Conservation (phyloP, 2,329 filamentous ascomycete species). For the Dothistroma pini region DNA sequence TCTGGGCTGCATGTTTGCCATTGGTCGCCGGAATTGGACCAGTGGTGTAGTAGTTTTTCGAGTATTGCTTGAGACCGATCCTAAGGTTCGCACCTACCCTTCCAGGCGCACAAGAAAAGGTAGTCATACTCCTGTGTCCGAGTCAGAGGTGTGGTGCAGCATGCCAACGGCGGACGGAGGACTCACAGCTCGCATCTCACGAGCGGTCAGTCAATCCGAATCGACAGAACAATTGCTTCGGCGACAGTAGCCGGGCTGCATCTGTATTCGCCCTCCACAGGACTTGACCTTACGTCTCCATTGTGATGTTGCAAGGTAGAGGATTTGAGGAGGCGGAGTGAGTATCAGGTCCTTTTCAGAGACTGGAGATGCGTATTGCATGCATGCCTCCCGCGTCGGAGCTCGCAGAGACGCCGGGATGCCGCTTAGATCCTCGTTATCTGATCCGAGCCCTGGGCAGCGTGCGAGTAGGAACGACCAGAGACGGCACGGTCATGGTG, state of each 20-base stretch:
- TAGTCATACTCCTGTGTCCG: slow-evolving; percentile 35
- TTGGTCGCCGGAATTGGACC: slow-evolving; percentile 17
- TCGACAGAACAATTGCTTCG: no score
- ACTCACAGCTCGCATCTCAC: not conserved
- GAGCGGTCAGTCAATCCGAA: not conserved
- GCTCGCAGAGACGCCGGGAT: not conserved
- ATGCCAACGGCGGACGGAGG: not conserved
- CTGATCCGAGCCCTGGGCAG: not conserved
- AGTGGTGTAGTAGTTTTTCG: slow-evolving; percentile 14
- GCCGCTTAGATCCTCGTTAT: not conserved
- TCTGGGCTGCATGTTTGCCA: slow-evolving; percentile 21
- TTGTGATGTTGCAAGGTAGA: no score
- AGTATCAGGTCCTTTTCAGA: no score
- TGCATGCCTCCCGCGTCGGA: not conserved
- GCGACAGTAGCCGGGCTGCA: no score
- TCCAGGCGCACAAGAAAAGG: slow-evolving; percentile 36
- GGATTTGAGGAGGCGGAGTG: no score
- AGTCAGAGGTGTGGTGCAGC: slow-evolving; percentile 8
- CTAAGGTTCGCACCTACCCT: slow-evolving; percentile 34
- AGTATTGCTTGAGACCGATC: slow-evolving; percentile 12
- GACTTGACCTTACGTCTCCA: no score
- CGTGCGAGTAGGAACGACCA: not conserved
- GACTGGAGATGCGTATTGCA: not conserved
- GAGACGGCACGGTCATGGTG: not conserved
- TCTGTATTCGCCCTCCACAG: no score